Percentiles rank a stretch among this genome's conserved stretches.
Conservation (phyloP, 345 rosid species). For the Melaleuca quinquenervia region DNA sequence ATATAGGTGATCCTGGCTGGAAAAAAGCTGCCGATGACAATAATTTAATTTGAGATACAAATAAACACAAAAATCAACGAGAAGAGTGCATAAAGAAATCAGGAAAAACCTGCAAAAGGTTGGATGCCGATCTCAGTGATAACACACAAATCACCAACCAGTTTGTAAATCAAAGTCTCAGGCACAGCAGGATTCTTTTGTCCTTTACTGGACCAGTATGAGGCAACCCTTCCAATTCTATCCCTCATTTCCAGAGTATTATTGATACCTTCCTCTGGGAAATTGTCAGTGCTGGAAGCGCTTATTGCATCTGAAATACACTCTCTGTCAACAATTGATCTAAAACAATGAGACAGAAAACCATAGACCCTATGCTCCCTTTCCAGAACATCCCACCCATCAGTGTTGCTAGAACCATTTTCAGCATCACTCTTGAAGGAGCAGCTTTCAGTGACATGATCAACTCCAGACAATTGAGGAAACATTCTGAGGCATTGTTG, state of each 20-base stretch:
- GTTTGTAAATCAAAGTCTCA: slow-evolving; percentile 73
- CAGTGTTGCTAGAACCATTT: slow-evolving; percentile 38
- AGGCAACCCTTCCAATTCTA: slow-evolving; percentile 34
- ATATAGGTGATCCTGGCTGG: slow-evolving; percentile 59
- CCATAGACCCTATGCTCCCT: slow-evolving; percentile 68
- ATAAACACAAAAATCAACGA: background rate
- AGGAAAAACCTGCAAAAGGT: slow-evolving; percentile 67
- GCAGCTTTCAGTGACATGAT: slow-evolving; percentile 26
- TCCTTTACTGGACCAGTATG: slow-evolving; percentile 95
- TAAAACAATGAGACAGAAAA: slow-evolving; percentile 41
- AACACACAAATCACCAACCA: slow-evolving; percentile 56
- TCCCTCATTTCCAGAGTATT: slow-evolving; percentile 59
- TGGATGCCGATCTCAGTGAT: slow-evolving; percentile 59
- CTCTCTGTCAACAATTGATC: slow-evolving; percentile 18
- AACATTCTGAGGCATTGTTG: slow-evolving; percentile 59
- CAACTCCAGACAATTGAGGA: slow-evolving; percentile 40
- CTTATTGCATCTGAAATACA: slow-evolving; percentile 49
- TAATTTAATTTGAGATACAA: background rate
- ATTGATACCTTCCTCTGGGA: slow-evolving; percentile 62
- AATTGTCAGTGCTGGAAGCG: slow-evolving; percentile 93
- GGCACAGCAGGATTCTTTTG: slow-evolving; percentile 55
- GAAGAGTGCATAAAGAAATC: background rate
- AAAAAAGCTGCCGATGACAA: slow-evolving; percentile 56
- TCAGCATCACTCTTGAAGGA: slow-evolving; percentile 11
- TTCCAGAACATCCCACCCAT: slow-evolving; percentile 31